A percentile compares a stretch with the other conserved stretches of the same genome.
Conservation (phyloP, 2,329 filamentous ascomycete genomes). For the Daldinia eschscholtzii region DNA sequence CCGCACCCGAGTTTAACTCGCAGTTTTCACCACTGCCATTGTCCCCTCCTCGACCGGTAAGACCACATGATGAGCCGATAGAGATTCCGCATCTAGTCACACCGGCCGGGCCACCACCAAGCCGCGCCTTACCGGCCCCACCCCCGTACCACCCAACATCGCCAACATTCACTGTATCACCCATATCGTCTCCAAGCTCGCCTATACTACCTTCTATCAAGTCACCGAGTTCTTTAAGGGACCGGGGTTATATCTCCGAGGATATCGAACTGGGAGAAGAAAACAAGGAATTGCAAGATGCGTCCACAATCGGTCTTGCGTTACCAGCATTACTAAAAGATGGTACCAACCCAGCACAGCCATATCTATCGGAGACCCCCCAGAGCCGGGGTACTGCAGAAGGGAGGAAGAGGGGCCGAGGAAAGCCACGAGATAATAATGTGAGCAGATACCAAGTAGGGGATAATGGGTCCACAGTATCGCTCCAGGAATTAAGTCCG, state of each 20-base stretch:
- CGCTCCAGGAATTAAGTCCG: conserved; percentile 45
- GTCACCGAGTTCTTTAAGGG: not conserved
- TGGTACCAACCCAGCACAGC: conserved; percentile 48
- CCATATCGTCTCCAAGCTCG: conserved; percentile 31
- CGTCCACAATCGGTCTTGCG: not conserved
- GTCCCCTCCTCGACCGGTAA: conserved; percentile 54
- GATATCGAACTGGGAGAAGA: not conserved
- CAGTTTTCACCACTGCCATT: conserved; percentile 46
- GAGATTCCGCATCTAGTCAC: conserved; percentile 55
- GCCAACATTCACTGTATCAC: conserved; percentile 45
- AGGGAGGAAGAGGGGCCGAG: not conserved
- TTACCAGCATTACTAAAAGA: conserved; percentile 47
- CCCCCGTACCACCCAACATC: conserved; percentile 46
- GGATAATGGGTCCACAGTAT: conserved; percentile 22
- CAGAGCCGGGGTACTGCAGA: conserved; percentile 55
- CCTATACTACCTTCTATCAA: conserved; percentile 16
- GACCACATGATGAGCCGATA: conserved; percentile 54
- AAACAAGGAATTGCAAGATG: not conserved
- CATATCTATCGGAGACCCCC: conserved; percentile 49
- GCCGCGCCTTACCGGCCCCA: conserved; percentile 56
- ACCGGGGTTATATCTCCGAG: not conserved
- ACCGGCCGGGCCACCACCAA: conserved; percentile 60
- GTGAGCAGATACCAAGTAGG: conserved; percentile 25
- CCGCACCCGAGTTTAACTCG: conserved; percentile 30
- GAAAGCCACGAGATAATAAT: not conserved